Conservation (phyloP, 495 filamentous ascomycete genomes). For the Jackrogersella minutella region DNA sequence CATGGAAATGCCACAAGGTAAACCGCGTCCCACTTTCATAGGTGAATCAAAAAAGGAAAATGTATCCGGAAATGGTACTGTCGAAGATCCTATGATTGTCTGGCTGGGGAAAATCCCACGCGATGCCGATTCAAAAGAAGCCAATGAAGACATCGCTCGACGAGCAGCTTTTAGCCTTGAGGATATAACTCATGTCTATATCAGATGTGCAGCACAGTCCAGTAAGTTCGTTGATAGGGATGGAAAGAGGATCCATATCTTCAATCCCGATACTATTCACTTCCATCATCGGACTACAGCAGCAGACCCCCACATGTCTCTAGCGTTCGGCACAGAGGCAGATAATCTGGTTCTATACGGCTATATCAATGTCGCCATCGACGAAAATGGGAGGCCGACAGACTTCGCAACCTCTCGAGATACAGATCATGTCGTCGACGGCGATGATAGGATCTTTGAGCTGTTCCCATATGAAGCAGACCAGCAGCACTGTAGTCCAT, state of each 20-base stretch:
- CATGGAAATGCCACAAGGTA: slow-evolving; percentile 31
- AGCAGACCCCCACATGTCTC: slow-evolving; percentile 18
- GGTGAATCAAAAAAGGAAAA: slow-evolving; percentile 5
- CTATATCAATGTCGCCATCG: slow-evolving; percentile 14
- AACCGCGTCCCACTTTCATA: slow-evolving; percentile 10
- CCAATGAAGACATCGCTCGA: slow-evolving; percentile 22
- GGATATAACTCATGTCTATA: slow-evolving; percentile 31
- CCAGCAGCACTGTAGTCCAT: slow-evolving; percentile 18
- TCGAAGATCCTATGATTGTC: slow-evolving; percentile 24
- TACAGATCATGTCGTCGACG: slow-evolving; percentile 3
- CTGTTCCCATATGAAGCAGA: slow-evolving; percentile 22
- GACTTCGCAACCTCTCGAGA: slow-evolving; percentile 8
- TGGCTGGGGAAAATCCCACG: slow-evolving; percentile 22
- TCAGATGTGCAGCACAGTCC: slow-evolving; percentile 13
- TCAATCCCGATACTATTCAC: slow-evolving; percentile 8
- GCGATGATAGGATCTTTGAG: slow-evolving; percentile 28
- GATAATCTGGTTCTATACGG: slow-evolving; percentile 25
- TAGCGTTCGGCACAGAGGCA: slow-evolving; percentile 27
- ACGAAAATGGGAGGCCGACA: slow-evolving; percentile 9
- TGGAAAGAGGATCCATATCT: slow-evolving; percentile 21
- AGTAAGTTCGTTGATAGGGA: slow-evolving; percentile 30
- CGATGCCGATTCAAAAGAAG: not conserved
- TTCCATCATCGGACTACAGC: not conserved
- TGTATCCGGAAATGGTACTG: slow-evolving; percentile 12
- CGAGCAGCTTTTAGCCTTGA: slow-evolving; percentile 1